Percentiles rank a stretch among this genome's conserved stretches.
Conservation (phyloP, 2,329 filamentous ascomycete species). For the Ceratocystis eucalypticola region DNA sequence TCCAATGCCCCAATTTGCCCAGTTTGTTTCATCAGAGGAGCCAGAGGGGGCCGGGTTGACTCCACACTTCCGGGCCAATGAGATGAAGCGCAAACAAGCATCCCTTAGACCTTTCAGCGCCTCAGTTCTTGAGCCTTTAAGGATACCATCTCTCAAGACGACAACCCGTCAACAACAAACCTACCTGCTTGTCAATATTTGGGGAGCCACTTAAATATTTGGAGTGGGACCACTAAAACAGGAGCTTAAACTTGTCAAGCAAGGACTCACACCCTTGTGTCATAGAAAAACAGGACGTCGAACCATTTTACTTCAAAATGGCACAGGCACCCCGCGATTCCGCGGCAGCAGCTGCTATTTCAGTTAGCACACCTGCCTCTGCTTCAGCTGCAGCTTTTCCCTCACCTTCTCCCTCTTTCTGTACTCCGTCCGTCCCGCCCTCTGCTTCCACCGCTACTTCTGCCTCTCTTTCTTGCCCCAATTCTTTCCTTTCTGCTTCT, state of each 20-base stretch:
- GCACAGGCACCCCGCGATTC: constrained; percentile 17
- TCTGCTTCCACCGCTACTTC: background rate
- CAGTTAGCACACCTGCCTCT: background rate
- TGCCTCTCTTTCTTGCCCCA: constrained; percentile 22
- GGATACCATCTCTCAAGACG: background rate
- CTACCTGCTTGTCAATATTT: background rate
- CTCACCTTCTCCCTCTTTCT: constrained; percentile 6
- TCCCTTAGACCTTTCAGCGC: background rate
- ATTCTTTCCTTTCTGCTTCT: constrained; percentile 19
- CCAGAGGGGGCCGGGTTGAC: background rate
- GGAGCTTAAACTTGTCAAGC: constrained; percentile 1
- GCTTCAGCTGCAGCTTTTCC: background rate
- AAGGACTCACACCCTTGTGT: constrained; percentile 14
- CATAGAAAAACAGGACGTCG: background rate
- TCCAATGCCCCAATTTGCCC: no score
- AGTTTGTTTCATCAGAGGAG: background rate
- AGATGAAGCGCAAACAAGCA: background rate
- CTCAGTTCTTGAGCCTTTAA: background rate
- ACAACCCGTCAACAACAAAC: background rate
- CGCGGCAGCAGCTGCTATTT: constrained; percentile 22
- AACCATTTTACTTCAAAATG: constrained; percentile 17
- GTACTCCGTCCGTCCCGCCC: background rate
- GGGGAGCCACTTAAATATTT: background rate
- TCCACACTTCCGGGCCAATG: constrained; percentile 5
- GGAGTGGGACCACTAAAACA: background rate